Base-by-base conservation (phyloP, 768 basidiomycete species). In the Sistotremastrum niveocremeum region DNA sequence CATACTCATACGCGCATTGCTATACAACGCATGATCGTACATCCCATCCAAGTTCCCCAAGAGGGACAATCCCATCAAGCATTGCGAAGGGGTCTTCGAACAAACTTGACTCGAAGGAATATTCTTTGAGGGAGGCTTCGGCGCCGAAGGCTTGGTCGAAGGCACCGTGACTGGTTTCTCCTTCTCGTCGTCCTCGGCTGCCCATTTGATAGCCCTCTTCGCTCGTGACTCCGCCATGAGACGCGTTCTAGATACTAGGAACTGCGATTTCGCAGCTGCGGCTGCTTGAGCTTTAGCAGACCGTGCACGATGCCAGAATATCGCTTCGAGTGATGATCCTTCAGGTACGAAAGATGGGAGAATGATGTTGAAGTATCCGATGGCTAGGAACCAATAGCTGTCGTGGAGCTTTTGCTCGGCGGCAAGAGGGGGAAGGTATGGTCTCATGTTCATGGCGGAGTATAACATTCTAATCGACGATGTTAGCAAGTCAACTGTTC, bases 21-120 rank as follows among this genome's bases (percentile, higher is more conserved):
- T 69, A 63, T 73, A 87, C 2, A 61, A 51, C 7, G 67, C 62
- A 57, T 87, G 84, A 51, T 79, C 76, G 65, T 88, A 90, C 32
- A 80, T 82, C 3, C 75, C 81, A 57, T 89, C 85, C 45, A 89
- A 65, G 57, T 87, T 89, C 2, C 87, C 86, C n/a, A 89, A 68
- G 49, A 91, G 69, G 4, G 86, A 90, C 39, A 88, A 62, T 0
- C 86, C 87, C 48, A 88, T 71, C 41, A 90, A 67, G 7, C 81
- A 83, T 1, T 61, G 60, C 1, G 76, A 77, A 28, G 83, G 77
- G 1, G 66, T 63, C 44, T 65, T 70, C 3, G 41, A 41, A 8
- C 6, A 34, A 40, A 33, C 34, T 12, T 33, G 31, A 29, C 38
- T 42, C 29, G 20, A 30, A 34, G 29, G 34, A 49, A 42, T 11